Evolutionary conservation across 768 basidiomycete genomes (phyloP).

Genomic region (Psilocybe azurescens): DNA sequence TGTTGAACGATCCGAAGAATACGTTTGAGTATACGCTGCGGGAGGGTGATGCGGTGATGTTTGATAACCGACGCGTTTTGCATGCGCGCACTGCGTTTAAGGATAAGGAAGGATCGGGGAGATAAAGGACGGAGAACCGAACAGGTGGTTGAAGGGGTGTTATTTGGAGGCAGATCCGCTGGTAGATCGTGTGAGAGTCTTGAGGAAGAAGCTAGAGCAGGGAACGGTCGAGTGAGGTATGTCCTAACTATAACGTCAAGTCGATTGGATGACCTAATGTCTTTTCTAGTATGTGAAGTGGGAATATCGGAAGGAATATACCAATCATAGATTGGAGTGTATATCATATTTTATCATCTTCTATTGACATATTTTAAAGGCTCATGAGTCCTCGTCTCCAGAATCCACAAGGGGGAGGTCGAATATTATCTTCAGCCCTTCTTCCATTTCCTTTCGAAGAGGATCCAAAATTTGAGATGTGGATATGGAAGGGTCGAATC

Average conservation of each 20-base stretch:
- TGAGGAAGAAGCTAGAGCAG: slow-evolving; percentile 40
- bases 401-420: slow-evolving; percentile 2
- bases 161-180: slow-evolving; percentile 74
- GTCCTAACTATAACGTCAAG: neutral
- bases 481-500: neutral
- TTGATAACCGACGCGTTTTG: slow-evolving; percentile 90
- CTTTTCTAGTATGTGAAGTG: neutral
- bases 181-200: slow-evolving; percentile 62
- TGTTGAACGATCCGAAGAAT: slow-evolving; percentile 57
- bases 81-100: slow-evolving; percentile 88
- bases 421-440: slow-evolving; percentile 1
- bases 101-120: slow-evolving; percentile 35
- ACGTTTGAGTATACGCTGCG: slow-evolving; percentile 68
- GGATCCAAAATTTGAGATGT: neutral
- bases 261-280: neutral
- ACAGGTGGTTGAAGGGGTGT: slow-evolving; percentile 91
- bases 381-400: neutral
- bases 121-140: slow-evolving; percentile 52
- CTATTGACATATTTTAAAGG: neutral
- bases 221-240: neutral
- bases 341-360: slow-evolving; percentile 1
- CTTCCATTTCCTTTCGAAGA: neutral
- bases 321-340: neutral
- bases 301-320: neutral
- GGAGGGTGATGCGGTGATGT: slow-evolving; percentile 88